phyloP scores from a whole-genome alignment of 2,329 filamentous ascomycete genomes.

The Sphaerulina populicola region DNA sequence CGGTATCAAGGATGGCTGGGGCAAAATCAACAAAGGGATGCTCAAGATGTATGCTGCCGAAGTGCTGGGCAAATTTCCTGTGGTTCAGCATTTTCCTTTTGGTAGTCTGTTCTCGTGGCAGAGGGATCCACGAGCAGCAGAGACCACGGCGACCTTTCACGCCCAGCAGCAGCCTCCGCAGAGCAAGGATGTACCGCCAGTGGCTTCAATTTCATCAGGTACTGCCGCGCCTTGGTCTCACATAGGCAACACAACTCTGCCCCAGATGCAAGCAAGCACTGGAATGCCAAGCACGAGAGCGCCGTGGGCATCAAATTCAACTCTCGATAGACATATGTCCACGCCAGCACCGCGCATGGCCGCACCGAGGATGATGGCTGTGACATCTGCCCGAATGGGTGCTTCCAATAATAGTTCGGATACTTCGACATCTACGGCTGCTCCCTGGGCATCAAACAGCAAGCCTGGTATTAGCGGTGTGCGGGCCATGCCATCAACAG shows the following conservation, averaged over 20 bases:
- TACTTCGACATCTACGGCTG: background rate
- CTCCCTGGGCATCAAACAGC: background rate
- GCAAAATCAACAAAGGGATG: slow-evolving; percentile 95
- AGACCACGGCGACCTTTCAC: slow-evolving; percentile 22
- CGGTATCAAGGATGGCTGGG: slow-evolving; percentile 82
- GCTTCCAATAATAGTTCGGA: background rate
- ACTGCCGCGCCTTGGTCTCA: slow-evolving; percentile 28
- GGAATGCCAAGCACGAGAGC: slow-evolving; percentile 27
- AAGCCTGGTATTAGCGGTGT: background rate
- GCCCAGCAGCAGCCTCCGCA: slow-evolving; percentile 27
- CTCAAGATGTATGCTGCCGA: slow-evolving; percentile 99
- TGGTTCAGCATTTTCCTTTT: slow-evolving; percentile 79
- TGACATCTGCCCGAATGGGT: background rate
- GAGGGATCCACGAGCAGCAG: slow-evolving; percentile 37
- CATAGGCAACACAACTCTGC: slow-evolving; percentile 12
- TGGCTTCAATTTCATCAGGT: slow-evolving; percentile 7
- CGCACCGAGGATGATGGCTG: background rate
- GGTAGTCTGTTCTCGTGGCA: slow-evolving; percentile 45
- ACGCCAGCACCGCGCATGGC: background rate
- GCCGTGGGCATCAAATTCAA: slow-evolving; percentile 19
- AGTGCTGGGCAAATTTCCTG: slow-evolving; percentile 91
- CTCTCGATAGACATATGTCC: background rate
- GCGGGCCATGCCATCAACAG: background rate
- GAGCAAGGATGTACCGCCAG: slow-evolving; percentile 21
- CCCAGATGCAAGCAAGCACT: slow-evolving; percentile 23